Conservation (phyloP, 1,284 basidiomycete species). For the Schizophyllum commune region DNA sequence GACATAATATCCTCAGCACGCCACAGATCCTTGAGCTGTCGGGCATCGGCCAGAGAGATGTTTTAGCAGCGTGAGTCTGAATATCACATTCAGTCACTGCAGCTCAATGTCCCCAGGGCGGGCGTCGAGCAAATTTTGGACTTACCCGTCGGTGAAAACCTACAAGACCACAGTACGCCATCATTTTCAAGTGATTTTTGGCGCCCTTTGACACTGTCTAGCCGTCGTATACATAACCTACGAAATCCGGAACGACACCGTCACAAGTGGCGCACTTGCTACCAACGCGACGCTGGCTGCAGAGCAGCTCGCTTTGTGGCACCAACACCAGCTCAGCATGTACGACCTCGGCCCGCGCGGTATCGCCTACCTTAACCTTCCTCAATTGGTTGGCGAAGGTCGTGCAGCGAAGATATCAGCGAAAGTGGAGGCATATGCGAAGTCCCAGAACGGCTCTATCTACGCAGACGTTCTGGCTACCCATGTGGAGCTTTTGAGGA, state of each 20-base stretch:
- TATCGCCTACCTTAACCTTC: neutral
- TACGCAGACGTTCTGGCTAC: neutral
- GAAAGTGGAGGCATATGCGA: neutral
- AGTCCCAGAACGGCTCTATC: neutral
- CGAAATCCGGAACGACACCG: neutral
- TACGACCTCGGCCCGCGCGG: neutral
- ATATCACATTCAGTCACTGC: neutral
- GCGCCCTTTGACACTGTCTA: neutral
- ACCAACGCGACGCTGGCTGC: neutral
- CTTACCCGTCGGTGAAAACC: neutral
- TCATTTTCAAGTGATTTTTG: neutral
- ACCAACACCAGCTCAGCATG: neutral
- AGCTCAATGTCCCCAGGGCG: neutral
- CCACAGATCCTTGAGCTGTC: constrained; percentile 10
- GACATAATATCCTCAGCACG: neutral
- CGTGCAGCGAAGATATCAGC: neutral
- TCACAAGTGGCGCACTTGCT: neutral
- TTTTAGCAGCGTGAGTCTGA: neutral
- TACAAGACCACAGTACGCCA: neutral
- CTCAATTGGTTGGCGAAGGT: neutral
- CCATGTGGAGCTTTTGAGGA: neutral
- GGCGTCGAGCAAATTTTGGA: neutral
- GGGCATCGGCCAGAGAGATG: constrained; percentile 5
- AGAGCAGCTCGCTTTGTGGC: neutral
- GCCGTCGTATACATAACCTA: neutral